Conservation (phyloP, 352 stramenopile genomes). For the Phytophthora cactorum region DNA sequence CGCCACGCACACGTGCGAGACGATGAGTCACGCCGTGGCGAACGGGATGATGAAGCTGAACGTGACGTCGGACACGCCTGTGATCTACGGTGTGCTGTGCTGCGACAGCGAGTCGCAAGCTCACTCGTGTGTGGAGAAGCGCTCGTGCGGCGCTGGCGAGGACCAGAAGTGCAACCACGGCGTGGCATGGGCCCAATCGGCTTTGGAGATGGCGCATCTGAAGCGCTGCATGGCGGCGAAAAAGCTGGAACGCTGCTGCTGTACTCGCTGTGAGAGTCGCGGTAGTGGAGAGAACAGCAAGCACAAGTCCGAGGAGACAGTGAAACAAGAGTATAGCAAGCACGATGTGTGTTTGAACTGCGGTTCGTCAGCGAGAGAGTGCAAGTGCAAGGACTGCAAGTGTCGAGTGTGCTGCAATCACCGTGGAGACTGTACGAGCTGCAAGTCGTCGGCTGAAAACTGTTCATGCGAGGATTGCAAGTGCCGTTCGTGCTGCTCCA, state of each 20-base stretch:
- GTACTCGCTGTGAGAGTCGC: slow-evolving; percentile 22
- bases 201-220: slow-evolving; percentile 91
- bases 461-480: slow-evolving; percentile 38
- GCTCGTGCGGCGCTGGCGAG: slow-evolving; percentile 27
- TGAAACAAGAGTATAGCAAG: slow-evolving; percentile 17
- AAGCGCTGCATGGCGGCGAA: slow-evolving; percentile 49
- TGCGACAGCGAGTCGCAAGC: slow-evolving; percentile 94
- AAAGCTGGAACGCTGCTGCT: slow-evolving; percentile 34
- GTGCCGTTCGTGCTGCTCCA: slow-evolving; percentile 24
- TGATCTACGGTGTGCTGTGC: slow-evolving; percentile 93
- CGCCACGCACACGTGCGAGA: slow-evolving; percentile 98
- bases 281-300: slow-evolving; percentile 11
- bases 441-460: slow-evolving; percentile 24
- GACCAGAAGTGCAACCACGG: slow-evolving; percentile 55
- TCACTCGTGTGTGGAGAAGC: slow-evolving; percentile 66
- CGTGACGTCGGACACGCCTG: slow-evolving; percentile 87
- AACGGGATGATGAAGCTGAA: slow-evolving; percentile 97
- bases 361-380: slow-evolving; percentile 24
- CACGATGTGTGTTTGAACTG: slow-evolving; percentile 31
- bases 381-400: slow-evolving; percentile 43
- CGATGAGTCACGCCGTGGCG: slow-evolving; percentile 94
- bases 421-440: slow-evolving; percentile 30
- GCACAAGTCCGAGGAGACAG: slow-evolving; percentile 17
- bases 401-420: slow-evolving; percentile 40
- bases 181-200: slow-evolving; percentile 68